Base-by-base conservation (phyloP, 2,329 filamentous ascomycete genomes). In the Fusarium pseudocircinatum region DNA sequence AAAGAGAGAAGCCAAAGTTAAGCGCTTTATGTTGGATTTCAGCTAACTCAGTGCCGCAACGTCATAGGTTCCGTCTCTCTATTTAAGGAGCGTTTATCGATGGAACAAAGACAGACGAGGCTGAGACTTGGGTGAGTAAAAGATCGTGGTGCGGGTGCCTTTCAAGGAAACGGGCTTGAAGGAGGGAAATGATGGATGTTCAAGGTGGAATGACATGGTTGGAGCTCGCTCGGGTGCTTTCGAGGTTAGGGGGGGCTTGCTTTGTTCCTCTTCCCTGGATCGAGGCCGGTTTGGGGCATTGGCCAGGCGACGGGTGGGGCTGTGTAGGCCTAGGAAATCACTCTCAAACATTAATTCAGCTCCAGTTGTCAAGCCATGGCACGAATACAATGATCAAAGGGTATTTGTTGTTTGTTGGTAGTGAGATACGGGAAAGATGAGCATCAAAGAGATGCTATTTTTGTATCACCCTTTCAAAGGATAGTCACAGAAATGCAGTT, bases 221-320 rank as follows among this genome's bases (percentile, higher is more conserved):
- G 64, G 67, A 61, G 44, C 50, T 63, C 46, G 50, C 50, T 52
- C 52, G 63, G 57, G 59, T 68, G 64, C 61, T 69, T 54, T 70
- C 60, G 58, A 75, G 58, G 58, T 74, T 66, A 73, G 74, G 74
- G 72, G 72, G 72, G 74, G 63, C 60, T 70, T 67, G 70, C 63
- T 69, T 63, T 68, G 66, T 63, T 63, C 66, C 47, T 69, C 66
- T 69, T 68, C 66, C 67, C 59, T 69, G 72, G 62, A 72, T 74
- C 70, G 50, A 75, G 69, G 70, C 64, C 64, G 75, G 75, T 76
- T 66, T 53, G 72, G 77, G 50, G 71, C 43, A 73, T 78, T 80
- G 79, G 66, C 79, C 78, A 71, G 79, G 77, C 79, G 79, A 80
- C 79, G 72, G 68, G 63, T 69, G 75, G 75, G 67, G 75, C 72